These are phyloP conservation scores for Cryphonectria radicalis DNA, from an alignment of 2,329 filamentous ascomycete genomes.

Conservation along the genomic window DNA sequence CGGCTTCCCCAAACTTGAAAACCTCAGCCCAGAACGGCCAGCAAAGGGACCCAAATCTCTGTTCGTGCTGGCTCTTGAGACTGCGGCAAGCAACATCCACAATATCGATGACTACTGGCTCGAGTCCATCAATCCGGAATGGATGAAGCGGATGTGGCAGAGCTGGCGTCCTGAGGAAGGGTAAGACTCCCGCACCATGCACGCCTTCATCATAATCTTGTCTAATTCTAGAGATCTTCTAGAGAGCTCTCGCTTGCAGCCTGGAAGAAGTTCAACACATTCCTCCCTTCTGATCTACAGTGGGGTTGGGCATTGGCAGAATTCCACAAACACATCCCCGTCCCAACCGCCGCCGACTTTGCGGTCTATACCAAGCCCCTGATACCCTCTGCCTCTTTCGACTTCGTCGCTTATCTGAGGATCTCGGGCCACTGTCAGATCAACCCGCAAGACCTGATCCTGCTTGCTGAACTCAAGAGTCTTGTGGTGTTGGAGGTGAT, in stretches of 20 bases:
- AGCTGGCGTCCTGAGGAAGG: not conserved
- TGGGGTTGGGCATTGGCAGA: not conserved
- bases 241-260: constrained; percentile 3
- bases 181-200: not conserved
- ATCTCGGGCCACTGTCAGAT: constrained; percentile 20
- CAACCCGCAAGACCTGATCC: constrained; percentile 15
- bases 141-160: constrained; percentile 2
- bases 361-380: constrained; percentile 21
- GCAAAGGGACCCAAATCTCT: not conserved
- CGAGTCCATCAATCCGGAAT: not conserved
- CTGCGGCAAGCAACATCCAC: constrained; percentile 3
- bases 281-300: not conserved
- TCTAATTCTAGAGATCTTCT: not conserved
- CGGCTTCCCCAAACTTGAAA: no score
- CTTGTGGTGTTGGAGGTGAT: constrained; percentile 26
- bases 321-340: constrained; percentile 3
- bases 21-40: not conserved
- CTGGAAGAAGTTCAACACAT: constrained; percentile 12
- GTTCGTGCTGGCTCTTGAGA: not conserved
- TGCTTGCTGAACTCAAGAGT: constrained; percentile 20
- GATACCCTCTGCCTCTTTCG: constrained; percentile 6
- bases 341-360: constrained; percentile 14
- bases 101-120: not conserved
- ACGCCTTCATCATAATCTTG: not conserved
- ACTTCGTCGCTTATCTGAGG: constrained; percentile 24